A percentile compares a stretch with the other conserved stretches of the same genome.
Conservation (phyloP, 169 alveolate species). For the Cryptosporidium viatorum region DNA sequence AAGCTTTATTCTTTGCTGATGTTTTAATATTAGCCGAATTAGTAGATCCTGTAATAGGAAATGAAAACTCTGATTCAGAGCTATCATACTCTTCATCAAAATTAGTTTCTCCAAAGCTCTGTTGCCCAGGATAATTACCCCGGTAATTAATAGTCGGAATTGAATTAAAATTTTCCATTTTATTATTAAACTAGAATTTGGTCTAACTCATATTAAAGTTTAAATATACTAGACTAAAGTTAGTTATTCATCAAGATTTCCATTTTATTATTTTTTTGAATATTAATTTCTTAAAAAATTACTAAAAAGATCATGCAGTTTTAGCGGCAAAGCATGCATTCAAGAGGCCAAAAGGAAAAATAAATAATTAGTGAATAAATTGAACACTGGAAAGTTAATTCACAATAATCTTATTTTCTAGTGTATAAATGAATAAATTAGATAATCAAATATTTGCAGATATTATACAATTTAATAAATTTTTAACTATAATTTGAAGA, state of each 20-base stretch:
- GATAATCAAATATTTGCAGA: neutral
- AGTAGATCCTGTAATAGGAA: neutral
- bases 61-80: conserved; percentile 33
- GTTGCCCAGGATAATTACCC: conserved; percentile 64
- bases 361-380: no score
- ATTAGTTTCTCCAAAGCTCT: neutral
- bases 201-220: neutral
- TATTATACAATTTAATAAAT: no score
- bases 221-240: neutral
- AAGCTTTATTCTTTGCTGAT: neutral
- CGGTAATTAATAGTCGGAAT: conserved; percentile 40
- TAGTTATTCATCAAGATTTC: neutral
- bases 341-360: neutral
- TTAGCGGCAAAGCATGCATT: conserved; percentile 40
- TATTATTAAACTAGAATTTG: neutral
- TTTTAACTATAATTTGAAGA: no score
- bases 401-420: no score
- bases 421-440: neutral
- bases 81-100: conserved; percentile 48
- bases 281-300: neutral
- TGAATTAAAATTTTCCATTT: conserved; percentile 24
- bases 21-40: neutral
- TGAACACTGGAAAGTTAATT: neutral
- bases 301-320: conserved; percentile 50
- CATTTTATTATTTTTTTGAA: neutral